Percentiles rank a stretch among this genome's conserved stretches.
phyloP scores from a whole-genome alignment of 2,329 filamentous ascomycete genomes.

The Aspergillus melleus region DNA sequence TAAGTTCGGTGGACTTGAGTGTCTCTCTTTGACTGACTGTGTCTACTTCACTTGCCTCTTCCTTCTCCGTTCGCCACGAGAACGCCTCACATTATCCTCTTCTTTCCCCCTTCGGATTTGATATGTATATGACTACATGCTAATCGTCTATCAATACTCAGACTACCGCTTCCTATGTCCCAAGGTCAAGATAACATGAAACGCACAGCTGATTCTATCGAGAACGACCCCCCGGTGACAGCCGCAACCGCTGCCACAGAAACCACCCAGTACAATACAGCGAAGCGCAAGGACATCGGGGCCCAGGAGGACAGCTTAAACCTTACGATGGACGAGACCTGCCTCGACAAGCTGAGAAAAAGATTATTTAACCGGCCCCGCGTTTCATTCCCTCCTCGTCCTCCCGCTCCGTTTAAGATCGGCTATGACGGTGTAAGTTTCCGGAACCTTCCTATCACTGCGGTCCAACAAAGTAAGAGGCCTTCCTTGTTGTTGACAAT shows the following conservation, averaged over 20 bases:
- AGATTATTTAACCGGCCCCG: no score
- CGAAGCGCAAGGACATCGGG: background rate
- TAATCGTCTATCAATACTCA: background rate
- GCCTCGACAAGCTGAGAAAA: no score
- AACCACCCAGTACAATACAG: background rate
- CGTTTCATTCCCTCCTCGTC: no score
- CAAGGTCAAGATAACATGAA: background rate
- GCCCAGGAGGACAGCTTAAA: background rate
- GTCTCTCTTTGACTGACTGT: no score
- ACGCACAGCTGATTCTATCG: background rate
- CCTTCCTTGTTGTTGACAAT: no score
- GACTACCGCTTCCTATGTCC: background rate
- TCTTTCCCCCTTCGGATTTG: no score
- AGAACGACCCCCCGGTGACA: background rate
- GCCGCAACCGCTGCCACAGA: background rate
- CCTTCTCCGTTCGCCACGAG: no score
- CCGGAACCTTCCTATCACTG: no score
- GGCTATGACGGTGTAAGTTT: slow-evolving; percentile 3
- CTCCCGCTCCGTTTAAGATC: background rate
- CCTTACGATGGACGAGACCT: background rate
- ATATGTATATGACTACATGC: background rate
- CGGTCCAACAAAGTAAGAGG: no score
- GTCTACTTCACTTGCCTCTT: no score
- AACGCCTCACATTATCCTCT: no score
- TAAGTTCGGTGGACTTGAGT: no score